Base-by-base conservation (phyloP, 371 early-diverging fungal species). In the Conidiobolus incongruus region DNA sequence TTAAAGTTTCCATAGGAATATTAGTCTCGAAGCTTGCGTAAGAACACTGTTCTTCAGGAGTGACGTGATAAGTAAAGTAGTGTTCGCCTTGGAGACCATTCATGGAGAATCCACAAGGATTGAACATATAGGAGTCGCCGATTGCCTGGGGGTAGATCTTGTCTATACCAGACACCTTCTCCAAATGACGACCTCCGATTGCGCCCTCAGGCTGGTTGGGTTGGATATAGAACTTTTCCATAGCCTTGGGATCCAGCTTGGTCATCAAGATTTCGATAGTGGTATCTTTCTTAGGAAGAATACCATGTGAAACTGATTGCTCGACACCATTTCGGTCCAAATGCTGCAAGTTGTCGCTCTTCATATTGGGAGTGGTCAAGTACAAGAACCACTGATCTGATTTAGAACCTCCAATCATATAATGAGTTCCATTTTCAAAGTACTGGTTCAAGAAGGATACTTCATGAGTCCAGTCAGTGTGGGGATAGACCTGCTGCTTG, bases 41-140 rank as follows among this genome's bases (percentile, higher is more conserved):
- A n/a, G 91, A 90, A 72, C 88, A 93, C 48, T 69, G 62, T 17
- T 69, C 75, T 59, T 93, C 94, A n/a, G 94, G 94, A n/a, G 94
- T 93, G n/a, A 93, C 92, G 52, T 93, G 94, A 56, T 90, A 77
- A n/a, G 82, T 89, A 55, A 70, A 91, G 60, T 91, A 93, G 47
- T 78, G 68, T 31, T 69, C 75, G 11, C 64, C 59, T 47, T 66
- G 69, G n/a, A 91, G 56, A 2, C 81, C 90, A 52, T 93, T 91
- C 51, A 81, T 67, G 12, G 89, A 89, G 54, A 84, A 91, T 5
- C 94, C 92, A 54, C 92, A 91, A 3, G 94, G 94, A 35, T 78
- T 70, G 57, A 90, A 93, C 47, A 88, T 48, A 53, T 62, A 86
- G 35, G 86, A 78, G 57, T 93, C 89, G 44, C 78, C 60, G 24